phyloP scores from a whole-genome alignment of 805 yeast species.

The Candida nemodendra region DNA sequence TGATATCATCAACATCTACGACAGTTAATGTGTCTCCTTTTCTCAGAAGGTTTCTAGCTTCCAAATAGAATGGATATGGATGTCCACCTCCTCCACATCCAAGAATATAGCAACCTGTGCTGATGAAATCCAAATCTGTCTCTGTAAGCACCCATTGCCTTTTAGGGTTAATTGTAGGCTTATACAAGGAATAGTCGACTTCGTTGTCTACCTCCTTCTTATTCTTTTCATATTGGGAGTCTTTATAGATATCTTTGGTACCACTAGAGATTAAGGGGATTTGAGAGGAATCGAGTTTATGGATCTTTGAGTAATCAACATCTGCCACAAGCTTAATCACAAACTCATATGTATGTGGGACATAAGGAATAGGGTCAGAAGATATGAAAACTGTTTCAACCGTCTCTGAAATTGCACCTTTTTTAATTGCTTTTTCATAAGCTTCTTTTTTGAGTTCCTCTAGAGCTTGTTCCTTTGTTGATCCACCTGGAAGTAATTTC shows the following conservation, averaged over 20 bases:
- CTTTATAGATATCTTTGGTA: constrained; percentile 13
- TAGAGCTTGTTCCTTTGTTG: constrained; percentile 20
- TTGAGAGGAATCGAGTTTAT: not conserved
- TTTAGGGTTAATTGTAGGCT: constrained; percentile 30
- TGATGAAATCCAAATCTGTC: constrained; percentile 41
- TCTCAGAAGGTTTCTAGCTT: constrained; percentile 33
- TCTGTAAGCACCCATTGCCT: constrained; percentile 41
- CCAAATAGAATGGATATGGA: constrained; percentile 41
- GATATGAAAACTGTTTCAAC: constrained; percentile 27
- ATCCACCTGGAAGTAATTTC: constrained; percentile 16
- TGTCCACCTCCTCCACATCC: constrained; percentile 56
- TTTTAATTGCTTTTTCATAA: constrained; percentile 17
- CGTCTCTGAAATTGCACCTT: constrained; percentile 30
- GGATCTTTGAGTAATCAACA: constrained; percentile 36
- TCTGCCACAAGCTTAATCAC: constrained; percentile 43
- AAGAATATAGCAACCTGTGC: constrained; percentile 44
- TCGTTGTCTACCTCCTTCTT: constrained; percentile 16
- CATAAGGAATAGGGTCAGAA: constrained; percentile 35
- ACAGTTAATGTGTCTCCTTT: constrained; percentile 36
- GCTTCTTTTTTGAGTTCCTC: constrained; percentile 21
- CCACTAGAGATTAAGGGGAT: constrained; percentile 3
- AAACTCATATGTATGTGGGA: constrained; percentile 35
- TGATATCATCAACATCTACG: constrained; percentile 35
- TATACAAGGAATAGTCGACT: constrained; percentile 30
- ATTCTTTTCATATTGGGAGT: constrained; percentile 11